Conservation (phyloP, 2,329 filamentous ascomycete species). For the Cladosporium phlei region DNA sequence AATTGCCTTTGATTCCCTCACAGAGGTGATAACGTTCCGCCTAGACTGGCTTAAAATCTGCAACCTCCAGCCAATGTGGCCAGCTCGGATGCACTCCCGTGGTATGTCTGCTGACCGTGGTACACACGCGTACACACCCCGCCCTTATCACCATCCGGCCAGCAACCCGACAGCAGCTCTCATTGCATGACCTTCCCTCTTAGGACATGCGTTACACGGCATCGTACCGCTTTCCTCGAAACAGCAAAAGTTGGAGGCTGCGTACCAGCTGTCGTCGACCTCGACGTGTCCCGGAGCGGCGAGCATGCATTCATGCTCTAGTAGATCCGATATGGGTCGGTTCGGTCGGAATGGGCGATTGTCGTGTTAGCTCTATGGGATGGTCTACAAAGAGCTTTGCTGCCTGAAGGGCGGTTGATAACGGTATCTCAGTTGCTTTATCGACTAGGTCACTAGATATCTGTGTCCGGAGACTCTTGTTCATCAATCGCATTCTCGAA, state of each 20-base stretch:
- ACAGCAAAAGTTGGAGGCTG: too few relatives aligned
- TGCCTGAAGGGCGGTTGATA: not conserved
- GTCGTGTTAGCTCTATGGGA: not conserved
- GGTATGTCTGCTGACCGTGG: too few relatives aligned
- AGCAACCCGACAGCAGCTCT: not conserved
- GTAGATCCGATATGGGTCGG: constrained; percentile 5
- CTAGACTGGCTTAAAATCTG: too few relatives aligned
- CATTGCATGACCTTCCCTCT: not conserved
- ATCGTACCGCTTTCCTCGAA: constrained; percentile 12
- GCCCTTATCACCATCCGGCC: not conserved
- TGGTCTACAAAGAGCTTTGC: constrained; percentile 4
- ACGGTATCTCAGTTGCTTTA: too few relatives aligned
- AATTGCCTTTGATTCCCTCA: too few relatives aligned
- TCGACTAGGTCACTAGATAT: not conserved
- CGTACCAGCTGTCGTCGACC: constrained; percentile 1
- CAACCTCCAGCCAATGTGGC: too few relatives aligned
- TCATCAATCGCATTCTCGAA: too few relatives aligned
- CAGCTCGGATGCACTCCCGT: too few relatives aligned
- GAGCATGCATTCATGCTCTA: not conserved
- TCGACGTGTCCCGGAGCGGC: not conserved
- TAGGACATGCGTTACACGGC: constrained; percentile 2
- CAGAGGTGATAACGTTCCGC: too few relatives aligned
- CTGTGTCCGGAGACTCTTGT: not conserved
- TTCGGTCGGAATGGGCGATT: constrained; percentile 1
- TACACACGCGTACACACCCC: too few relatives aligned